Evolutionary conservation across 257 asterid genomes (phyloP).

Genomic region (Dorcoceras hygrometricum): DNA sequence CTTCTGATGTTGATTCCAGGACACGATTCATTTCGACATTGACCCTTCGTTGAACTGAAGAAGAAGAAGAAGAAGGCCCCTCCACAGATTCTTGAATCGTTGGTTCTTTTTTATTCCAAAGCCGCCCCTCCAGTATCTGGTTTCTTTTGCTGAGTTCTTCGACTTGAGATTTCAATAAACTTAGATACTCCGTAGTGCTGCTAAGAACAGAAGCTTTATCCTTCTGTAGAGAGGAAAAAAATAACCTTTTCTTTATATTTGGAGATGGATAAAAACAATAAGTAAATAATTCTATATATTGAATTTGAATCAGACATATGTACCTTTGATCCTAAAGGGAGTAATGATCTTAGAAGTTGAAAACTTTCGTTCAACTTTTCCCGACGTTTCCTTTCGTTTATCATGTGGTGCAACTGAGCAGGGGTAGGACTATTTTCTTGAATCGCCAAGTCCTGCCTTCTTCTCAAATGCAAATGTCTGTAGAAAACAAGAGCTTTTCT

Average conservation of each 20-base stretch:
- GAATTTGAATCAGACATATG: background rate
- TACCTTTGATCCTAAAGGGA: background rate
- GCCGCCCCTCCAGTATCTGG: slow-evolving; percentile 43
- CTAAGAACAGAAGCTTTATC: slow-evolving; percentile 78
- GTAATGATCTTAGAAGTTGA: background rate
- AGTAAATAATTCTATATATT: too few species aligned
- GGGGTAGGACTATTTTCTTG: background rate
- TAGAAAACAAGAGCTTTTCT: background rate
- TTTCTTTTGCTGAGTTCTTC: slow-evolving; percentile 45
- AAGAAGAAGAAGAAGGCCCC: background rate
- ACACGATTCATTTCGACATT: slow-evolving; percentile 37
- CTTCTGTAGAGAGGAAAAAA: slow-evolving; percentile 44
- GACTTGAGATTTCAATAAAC: slow-evolving; percentile 52
- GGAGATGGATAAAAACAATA: too few species aligned
- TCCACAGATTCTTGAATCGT: background rate
- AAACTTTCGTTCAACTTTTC: background rate
- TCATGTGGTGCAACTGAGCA: slow-evolving; percentile 1
- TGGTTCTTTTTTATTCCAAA: slow-evolving; percentile 1
- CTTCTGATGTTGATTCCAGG: slow-evolving; percentile 42
- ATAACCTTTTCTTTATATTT: too few species aligned
- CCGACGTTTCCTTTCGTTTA: background rate
- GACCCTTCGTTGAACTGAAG: slow-evolving; percentile 25
- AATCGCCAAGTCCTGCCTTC: background rate
- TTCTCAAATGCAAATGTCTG: background rate
- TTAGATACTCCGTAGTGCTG: slow-evolving; percentile 52